These are phyloP conservation scores for Cladosporium cucumerinum DNA, from an alignment of 2,329 filamentous ascomycete genomes.

Conservation along the genomic window DNA sequence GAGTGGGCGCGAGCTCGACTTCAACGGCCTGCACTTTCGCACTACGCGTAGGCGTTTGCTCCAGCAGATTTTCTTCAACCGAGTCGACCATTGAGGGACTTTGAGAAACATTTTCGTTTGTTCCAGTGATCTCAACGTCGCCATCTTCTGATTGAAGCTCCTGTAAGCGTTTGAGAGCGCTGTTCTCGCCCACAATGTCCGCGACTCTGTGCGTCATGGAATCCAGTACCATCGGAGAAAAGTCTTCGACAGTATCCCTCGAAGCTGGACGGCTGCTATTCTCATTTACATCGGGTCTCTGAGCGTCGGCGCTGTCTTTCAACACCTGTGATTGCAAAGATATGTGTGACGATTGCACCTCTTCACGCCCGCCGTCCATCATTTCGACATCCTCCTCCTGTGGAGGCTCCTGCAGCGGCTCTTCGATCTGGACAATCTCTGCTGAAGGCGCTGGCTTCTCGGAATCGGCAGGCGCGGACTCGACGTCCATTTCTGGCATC, in stretches of 20 bases:
- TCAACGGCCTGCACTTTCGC: background rate
- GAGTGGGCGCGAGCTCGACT: background rate
- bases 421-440: background rate
- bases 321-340: background rate
- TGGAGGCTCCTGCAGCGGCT: background rate
- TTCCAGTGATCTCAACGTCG: background rate
- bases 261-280: background rate
- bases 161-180: background rate
- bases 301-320: background rate
- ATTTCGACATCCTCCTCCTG: background rate
- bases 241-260: background rate
- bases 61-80: background rate
- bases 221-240: constrained; percentile 1
- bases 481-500: background rate
- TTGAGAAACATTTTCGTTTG: background rate
- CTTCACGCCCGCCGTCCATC: background rate
- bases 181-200: background rate
- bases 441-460: background rate
- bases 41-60: background rate
- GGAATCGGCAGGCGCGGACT: background rate
- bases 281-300: background rate
- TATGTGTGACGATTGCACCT: background rate
- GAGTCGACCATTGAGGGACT: background rate
- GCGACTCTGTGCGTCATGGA: background rate
- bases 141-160: background rate